Conservation (phyloP, 306 rosid genomes). For the Trifolium fragiferum region DNA sequence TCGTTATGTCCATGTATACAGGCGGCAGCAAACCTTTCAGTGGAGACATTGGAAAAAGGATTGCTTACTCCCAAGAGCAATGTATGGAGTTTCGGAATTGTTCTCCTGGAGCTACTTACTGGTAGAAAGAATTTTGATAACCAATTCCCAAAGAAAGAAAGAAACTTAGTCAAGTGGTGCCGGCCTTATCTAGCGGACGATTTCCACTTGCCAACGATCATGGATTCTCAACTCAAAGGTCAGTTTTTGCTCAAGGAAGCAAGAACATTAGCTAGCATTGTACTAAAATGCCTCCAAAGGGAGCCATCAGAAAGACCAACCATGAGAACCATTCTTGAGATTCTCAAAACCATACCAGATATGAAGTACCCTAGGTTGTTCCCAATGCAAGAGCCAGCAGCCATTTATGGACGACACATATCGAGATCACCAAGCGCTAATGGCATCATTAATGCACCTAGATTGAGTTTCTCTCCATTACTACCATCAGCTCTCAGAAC, state of each 20-base stretch:
- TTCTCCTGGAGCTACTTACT: constrained; percentile 86
- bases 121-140: constrained; percentile 79
- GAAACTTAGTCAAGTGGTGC: constrained; percentile 84
- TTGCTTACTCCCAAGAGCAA: constrained; percentile 89
- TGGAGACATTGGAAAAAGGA: constrained; percentile 85
- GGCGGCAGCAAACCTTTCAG: constrained; percentile 76
- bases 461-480: constrained; percentile 57
- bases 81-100: constrained; percentile 85
- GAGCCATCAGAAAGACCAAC: constrained; percentile 92
- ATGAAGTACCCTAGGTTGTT: constrained; percentile 64
- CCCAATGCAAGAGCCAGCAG: constrained; percentile 75
- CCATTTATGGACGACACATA: constrained; percentile 52
- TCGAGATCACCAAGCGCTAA: constrained; percentile 68
- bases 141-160: constrained; percentile 71
- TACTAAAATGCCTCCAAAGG: constrained; percentile 76
- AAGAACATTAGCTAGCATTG: constrained; percentile 71
- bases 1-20: constrained; percentile 40
- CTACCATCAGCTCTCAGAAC: constrained; percentile 47
- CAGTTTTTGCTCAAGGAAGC: constrained; percentile 77
- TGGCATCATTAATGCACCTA: constrained; percentile 58
- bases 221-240: constrained; percentile 80
- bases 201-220: constrained; percentile 64
- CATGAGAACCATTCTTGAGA: constrained; percentile 74
- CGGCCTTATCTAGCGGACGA: constrained; percentile 75
- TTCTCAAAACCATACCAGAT: constrained; percentile 68